Base-by-base conservation (phyloP, 139 green algal genomes). In the Auxenochlorella pyrenoidosa region DNA sequence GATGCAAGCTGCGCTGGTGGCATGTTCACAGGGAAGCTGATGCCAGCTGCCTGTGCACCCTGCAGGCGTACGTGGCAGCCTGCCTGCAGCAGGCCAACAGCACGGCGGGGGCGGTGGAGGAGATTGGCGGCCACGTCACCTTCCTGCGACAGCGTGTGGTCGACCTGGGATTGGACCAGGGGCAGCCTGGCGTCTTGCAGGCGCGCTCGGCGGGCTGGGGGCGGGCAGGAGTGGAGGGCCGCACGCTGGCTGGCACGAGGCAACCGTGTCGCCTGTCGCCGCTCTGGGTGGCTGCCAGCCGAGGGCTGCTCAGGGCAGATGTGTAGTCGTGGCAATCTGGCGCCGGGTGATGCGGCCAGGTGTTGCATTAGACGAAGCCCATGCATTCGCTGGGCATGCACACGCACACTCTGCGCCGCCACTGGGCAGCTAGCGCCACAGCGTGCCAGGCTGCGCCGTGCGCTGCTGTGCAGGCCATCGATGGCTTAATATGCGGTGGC, bases 11-110 rank as follows among this genome's bases (percentile, higher is more conserved):
- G 22, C 4, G 12, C 26, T 38, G 18, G 40, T 28, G 22, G 3
- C 60, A 12, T 68, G 60, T 68, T 26, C 60, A n/a, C 60, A n/a
- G n/a, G n/a, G n/a, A n/a, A n/a, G n/a, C n/a, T n/a, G n/a, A n/a
- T n/a, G n/a, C n/a, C n/a, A n/a, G 60, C 60, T 68, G 60, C 60
- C n/a, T 68, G 54, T n/a, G 18, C 36, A 19, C 24, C 36, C 58
- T 84, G 75, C 79, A 85, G 79, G 79, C 79, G 0, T 85, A 76
- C 63, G 79, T 85, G 28, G 60, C 79, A 0, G 36, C n/a, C 12
- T 41, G 79, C 26, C 79, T 85, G 38, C 38, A 30, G 60, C 30
- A 30, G 24, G 79, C 79, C 79, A 85, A 75, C 79, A 24, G 15
- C 59, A 85, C 79, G 3, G 28, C 75, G 13, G 79, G 28, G 18